Percentiles rank a stretch among this genome's conserved stretches.
These are phyloP conservation scores for Penicillium sp. DNA, from an alignment of 2,329 filamentous ascomycete species.

Conservation along the genomic window DNA sequence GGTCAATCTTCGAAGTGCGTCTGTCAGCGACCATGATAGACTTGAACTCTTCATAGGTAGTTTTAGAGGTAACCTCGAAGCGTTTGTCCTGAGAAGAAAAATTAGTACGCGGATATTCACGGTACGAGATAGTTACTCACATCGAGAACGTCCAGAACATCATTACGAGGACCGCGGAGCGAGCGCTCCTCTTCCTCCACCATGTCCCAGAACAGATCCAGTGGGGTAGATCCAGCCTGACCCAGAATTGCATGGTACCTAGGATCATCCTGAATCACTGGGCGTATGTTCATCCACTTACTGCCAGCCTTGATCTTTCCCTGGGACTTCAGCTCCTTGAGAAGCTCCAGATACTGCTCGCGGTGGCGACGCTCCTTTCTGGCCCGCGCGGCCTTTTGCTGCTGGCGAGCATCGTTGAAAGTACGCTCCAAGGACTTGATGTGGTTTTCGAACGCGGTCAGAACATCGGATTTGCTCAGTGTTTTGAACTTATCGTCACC, in stretches of 20 bases:
- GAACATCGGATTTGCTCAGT: slow-evolving; percentile 82
- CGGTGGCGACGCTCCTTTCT: slow-evolving; percentile 81
- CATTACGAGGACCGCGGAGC: slow-evolving; percentile 75
- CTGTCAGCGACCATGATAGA: slow-evolving; percentile 78
- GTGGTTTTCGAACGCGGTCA: slow-evolving; percentile 91
- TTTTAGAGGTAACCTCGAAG: slow-evolving; percentile 84
- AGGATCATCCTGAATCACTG: slow-evolving; percentile 72
- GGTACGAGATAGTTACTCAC: slow-evolving; percentile 51
- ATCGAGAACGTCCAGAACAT: slow-evolving; percentile 84
- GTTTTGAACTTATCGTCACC: slow-evolving; percentile 80
- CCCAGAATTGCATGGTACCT: slow-evolving; percentile 82
- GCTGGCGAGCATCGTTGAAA: slow-evolving; percentile 87
- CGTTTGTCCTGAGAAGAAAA: slow-evolving; percentile 67
- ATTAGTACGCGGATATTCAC: slow-evolving; percentile 36
- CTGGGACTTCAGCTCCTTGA: slow-evolving; percentile 69
- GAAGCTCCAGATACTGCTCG: slow-evolving; percentile 72
- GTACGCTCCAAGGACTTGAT: slow-evolving; percentile 87
- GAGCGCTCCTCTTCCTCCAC: slow-evolving; percentile 90
- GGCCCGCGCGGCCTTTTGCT: slow-evolving; percentile 76
- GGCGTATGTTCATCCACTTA: slow-evolving; percentile 82
- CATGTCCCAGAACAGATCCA: slow-evolving; percentile 94
- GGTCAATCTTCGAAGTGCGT: slow-evolving; percentile 82
- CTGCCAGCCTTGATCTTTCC: slow-evolving; percentile 85
- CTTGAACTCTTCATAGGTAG: slow-evolving; percentile 84
- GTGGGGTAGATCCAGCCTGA: slow-evolving; percentile 76